phyloP scores from a whole-genome alignment of 495 filamentous ascomycete species.

The Pyronema omphalodes region DNA sequence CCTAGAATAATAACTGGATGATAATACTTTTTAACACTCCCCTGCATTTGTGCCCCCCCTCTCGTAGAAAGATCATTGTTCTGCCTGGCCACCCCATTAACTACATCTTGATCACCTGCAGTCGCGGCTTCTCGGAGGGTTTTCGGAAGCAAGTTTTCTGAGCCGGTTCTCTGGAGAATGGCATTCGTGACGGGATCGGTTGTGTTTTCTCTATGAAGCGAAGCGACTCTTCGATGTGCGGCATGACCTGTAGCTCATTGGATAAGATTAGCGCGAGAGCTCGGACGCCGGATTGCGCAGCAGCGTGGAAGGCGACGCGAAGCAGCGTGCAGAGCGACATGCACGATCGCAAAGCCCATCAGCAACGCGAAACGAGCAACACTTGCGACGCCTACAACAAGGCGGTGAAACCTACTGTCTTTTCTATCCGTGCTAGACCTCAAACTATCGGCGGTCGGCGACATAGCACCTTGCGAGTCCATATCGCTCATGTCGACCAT shows the following conservation, averaged over 20 bases:
- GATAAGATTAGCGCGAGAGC: not conserved
- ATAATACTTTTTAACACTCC: slow-evolving; percentile 27
- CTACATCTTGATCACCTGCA: slow-evolving; percentile 14
- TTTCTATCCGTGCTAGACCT: not conserved
- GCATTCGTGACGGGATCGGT: slow-evolving; percentile 28
- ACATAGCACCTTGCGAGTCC: not conserved
- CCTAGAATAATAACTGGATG: not conserved
- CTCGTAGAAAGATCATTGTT: slow-evolving; percentile 22
- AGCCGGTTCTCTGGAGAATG: slow-evolving; percentile 70
- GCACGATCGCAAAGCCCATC: too few species aligned
- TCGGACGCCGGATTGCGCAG: too few species aligned
- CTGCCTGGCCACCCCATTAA: slow-evolving; percentile 3
- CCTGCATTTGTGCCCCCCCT: slow-evolving; percentile 26
- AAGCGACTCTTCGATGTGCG: not conserved
- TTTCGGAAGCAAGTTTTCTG: slow-evolving; percentile 47
- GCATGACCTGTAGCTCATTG: not conserved
- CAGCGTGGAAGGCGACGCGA: too few species aligned
- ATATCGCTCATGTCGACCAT: not conserved
- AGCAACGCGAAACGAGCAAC: not conserved
- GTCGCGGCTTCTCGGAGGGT: slow-evolving; percentile 42
- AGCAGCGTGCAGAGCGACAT: too few species aligned
- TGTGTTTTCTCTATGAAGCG: not conserved
- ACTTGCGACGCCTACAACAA: not conserved
- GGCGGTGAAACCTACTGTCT: not conserved
- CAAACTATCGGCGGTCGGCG: not conserved